These are phyloP conservation scores for Stagonosporopsis vannaccii DNA, from an alignment of 2,329 filamentous ascomycete genomes.

Conservation along the genomic window DNA sequence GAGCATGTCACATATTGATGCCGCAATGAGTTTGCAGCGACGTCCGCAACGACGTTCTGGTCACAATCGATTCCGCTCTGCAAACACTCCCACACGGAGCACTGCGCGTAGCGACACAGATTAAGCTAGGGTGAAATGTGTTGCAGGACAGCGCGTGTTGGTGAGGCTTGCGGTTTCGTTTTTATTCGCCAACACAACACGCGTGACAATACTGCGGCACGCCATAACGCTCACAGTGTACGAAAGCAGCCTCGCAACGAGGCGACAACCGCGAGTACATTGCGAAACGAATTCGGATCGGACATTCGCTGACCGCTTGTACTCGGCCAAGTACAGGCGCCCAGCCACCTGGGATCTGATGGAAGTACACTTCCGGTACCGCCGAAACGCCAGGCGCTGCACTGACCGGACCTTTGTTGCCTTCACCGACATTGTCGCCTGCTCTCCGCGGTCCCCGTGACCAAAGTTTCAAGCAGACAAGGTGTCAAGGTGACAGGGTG, in stretches of 20 bases:
- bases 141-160: neutral
- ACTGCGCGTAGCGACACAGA: neutral
- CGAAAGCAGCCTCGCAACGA: slow-evolving; percentile 13
- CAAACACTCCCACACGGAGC: neutral
- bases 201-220: slow-evolving; percentile 3
- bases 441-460: slow-evolving; percentile 14
- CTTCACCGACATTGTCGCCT: slow-evolving; percentile 19
- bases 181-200: neutral
- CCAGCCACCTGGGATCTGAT: slow-evolving; percentile 13
- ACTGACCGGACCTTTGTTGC: slow-evolving; percentile 9
- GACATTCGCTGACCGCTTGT: slow-evolving; percentile 11
- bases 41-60: neutral
- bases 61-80: neutral
- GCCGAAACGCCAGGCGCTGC: slow-evolving; percentile 7
- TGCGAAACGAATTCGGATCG: slow-evolving; percentile 13
- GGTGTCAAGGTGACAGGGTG: slow-evolving; percentile 9
- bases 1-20: neutral
- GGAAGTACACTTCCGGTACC: slow-evolving; percentile 14
- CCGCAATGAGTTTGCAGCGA: neutral
- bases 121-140: neutral
- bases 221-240: slow-evolving; percentile 3
- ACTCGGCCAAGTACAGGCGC: slow-evolving; percentile 18
- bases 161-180: slow-evolving; percentile 8
- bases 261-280: slow-evolving; percentile 9
- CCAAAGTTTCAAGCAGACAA: slow-evolving; percentile 24